Base-by-base conservation (phyloP, 2,329 filamentous ascomycete species). In the Penicillium hordei region DNA sequence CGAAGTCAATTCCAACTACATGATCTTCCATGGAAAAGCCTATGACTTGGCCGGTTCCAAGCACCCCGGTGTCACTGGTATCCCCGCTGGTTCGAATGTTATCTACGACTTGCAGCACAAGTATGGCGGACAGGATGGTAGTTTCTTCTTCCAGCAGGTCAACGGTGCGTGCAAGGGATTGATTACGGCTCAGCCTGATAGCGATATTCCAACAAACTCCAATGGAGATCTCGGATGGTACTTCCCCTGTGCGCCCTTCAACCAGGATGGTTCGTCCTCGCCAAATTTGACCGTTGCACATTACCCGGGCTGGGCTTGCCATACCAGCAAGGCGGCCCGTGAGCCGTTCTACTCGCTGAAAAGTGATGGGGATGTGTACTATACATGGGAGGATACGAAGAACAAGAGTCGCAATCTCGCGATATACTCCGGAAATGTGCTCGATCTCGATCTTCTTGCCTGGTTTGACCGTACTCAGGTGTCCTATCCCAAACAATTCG, bases 131-230 rank as follows among this genome's bases (percentile, higher is more conserved):
- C 84, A 90, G 75, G 95, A 99, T 72, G 93, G 91, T 57, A 97
- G 93, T 71, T 99, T 99, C 73, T 78, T 99, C 70, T 99, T 99
- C 78, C 94, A 99, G 73, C 96, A 97, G 65, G 94, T 99, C 74
- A 99, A 99, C 68, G 95, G 94, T 48, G 90, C 89, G 61, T 99
- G 94, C 83, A 99, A 97, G 78, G 89, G 84, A 10, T 77, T 97
- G 56, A 96, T 99, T 71, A 96, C 86, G 2, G 65, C 65, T 0
- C 76, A 82, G 8, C 85, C 89, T 1, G 72, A 82, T 1, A 81
- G 81, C 0, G 88, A 91, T 66, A 86, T 99, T 9, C 91, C 93
- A 1, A 89, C 89, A 6, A 88, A 96, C 71, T 76, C 75, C 27
- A 78, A 87, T 52, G 86, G 84, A 7, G 87, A 96, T 57, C 78